Percentiles rank a stretch among this genome's conserved stretches.
Evolutionary conservation across 192 early-diverging fungal genomes (phyloP).

Genomic region (Spizellomyces sp.): DNA sequence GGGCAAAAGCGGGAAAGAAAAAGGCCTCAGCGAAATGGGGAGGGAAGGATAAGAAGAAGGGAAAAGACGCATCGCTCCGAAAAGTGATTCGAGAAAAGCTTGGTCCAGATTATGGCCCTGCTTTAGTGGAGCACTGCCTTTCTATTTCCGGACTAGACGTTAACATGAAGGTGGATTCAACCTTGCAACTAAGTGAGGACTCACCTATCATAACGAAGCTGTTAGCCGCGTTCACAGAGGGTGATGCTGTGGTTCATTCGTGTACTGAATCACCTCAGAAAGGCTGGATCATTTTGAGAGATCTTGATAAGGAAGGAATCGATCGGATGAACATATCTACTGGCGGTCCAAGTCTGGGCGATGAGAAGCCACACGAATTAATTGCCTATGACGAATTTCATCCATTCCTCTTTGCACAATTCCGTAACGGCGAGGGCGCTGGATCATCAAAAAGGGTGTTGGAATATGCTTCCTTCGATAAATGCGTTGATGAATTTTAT

Average conservation of each 20-base stretch:
- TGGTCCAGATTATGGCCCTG: constrained; percentile 72
- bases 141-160: constrained; percentile 66
- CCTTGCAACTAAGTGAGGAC: constrained; percentile 53
- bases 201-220: constrained; percentile 65
- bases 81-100: constrained; percentile 41
- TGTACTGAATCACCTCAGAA: constrained; percentile 53
- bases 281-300: constrained; percentile 64
- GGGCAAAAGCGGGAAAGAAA: constrained; percentile 4
- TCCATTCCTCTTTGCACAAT: constrained; percentile 47
- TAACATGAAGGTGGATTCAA: constrained; percentile 57
- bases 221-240: constrained; percentile 67
- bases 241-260: constrained; percentile 67
- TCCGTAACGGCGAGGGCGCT: too few relatives aligned
- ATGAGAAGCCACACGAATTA: not conserved
- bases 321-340: constrained; percentile 31
- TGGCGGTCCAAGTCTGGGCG: not conserved
- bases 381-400: constrained; percentile 43
- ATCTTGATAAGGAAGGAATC: constrained; percentile 24
- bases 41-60: constrained; percentile 39
- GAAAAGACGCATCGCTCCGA: constrained; percentile 39
- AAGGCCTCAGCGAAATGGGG: constrained; percentile 9
- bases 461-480: constrained; percentile 78
- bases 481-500: constrained; percentile 90
- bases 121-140: constrained; percentile 84
- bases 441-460: constrained; percentile 4